Conservation (phyloP, 768 basidiomycete species). For the Gloeophyllum trabeum region DNA sequence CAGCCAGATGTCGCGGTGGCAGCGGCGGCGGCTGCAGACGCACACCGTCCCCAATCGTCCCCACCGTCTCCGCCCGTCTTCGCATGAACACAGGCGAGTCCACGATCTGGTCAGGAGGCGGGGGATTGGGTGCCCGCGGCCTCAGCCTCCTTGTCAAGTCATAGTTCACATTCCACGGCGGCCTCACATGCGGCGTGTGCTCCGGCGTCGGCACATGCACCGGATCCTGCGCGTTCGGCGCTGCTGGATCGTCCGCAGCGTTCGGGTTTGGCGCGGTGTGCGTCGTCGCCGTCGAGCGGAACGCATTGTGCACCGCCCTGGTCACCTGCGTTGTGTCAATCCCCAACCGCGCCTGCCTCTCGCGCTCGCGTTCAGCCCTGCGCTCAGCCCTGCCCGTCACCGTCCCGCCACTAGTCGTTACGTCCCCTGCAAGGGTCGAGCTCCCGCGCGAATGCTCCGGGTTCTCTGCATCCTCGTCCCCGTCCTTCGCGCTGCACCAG, state of each 20-base stretch:
- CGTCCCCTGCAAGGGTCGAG: slow-evolving; percentile 6
- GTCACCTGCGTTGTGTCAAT: slow-evolving; percentile 14
- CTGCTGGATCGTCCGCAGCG: too few species aligned
- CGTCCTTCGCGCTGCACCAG: slow-evolving; percentile 72
- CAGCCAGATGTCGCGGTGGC: too few species aligned
- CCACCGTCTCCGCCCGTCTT: slow-evolving; percentile 21
- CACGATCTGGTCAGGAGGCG: too few species aligned
- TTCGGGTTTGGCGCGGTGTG: slow-evolving; percentile 11
- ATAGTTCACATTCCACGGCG: too few species aligned
- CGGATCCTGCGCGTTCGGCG: too few species aligned
- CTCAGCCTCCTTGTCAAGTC: too few species aligned
- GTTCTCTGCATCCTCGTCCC: slow-evolving; percentile 27
- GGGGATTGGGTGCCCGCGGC: too few species aligned
- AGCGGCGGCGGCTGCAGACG: too few species aligned
- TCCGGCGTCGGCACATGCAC: too few species aligned
- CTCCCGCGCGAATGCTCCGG: slow-evolving; percentile 3
- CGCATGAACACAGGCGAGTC: slow-evolving; percentile 12
- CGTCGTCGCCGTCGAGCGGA: slow-evolving; percentile 1
- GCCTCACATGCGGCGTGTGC: too few species aligned
- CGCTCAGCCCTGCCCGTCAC: slow-evolving; percentile 18
- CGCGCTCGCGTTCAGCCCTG: slow-evolving; percentile 23
- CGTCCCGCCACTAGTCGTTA: slow-evolving; percentile 7
- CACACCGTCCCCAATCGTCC: too few species aligned
- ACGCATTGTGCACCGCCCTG: slow-evolving; percentile 4
- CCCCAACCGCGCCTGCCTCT: slow-evolving; percentile 4